phyloP scores from a whole-genome alignment of 148 eudicot genomes.

The Rhododendron vialii region DNA sequence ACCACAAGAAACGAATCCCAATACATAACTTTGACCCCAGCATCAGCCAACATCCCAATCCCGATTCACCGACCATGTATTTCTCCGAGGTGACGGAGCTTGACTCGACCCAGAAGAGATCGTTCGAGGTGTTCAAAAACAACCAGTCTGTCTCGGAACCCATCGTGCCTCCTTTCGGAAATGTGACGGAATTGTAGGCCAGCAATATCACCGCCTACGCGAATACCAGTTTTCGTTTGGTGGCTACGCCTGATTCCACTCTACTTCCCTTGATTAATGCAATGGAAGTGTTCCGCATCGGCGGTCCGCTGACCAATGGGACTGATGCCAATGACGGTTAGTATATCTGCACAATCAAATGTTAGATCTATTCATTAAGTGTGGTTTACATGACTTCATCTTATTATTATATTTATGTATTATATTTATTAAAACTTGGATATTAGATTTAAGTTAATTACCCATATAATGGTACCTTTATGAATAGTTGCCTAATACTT shows the following conservation, averaged over 20 bases:
- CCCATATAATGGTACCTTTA: no score
- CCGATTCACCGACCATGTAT: constrained; percentile 21
- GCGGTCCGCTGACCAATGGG: background rate
- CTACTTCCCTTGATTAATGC: constrained; percentile 8
- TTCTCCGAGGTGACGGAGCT: constrained; percentile 33
- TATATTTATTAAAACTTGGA: no score
- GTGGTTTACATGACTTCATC: no score
- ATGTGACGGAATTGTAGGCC: background rate
- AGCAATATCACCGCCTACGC: constrained; percentile 11
- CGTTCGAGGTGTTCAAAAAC: constrained; percentile 16
- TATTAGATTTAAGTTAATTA: no score
- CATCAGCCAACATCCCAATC: background rate
- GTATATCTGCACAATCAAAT: background rate
- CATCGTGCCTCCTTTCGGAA: constrained; percentile 25
- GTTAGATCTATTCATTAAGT: no score
- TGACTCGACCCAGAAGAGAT: constrained; percentile 21
- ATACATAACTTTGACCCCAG: background rate
- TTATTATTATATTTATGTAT: no score
- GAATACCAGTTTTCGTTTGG: constrained; percentile 17
- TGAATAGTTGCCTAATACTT: no score
- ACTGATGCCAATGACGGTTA: background rate
- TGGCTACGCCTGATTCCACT: constrained; percentile 13
- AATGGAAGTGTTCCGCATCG: background rate
- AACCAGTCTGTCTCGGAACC: background rate
- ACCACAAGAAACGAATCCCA: constrained; percentile 10